Conservation (phyloP, 495 filamentous ascomycete genomes). For the Lichina pygmaea region DNA sequence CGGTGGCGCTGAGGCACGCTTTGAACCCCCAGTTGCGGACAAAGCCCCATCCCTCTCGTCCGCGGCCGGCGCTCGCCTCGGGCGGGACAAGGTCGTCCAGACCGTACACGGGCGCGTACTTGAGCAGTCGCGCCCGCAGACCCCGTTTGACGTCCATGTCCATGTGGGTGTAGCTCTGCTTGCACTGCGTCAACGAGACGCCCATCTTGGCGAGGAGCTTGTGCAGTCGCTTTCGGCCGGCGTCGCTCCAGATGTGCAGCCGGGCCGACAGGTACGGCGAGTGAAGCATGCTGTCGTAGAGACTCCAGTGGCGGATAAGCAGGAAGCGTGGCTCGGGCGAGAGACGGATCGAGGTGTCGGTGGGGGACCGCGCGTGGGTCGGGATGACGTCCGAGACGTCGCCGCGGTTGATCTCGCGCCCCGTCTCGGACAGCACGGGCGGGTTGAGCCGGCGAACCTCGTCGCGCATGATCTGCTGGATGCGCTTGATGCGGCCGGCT, state of each 20-base stretch:
- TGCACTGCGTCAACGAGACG: conserved; percentile 75
- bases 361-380: conserved; percentile 64
- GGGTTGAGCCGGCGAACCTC: conserved; percentile 90
- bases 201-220: conserved; percentile 97
- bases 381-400: conserved; percentile 57
- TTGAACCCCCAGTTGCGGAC: conserved; percentile 96
- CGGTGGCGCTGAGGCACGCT: conserved; percentile 70
- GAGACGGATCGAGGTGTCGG: conserved; percentile 73
- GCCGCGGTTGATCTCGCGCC: conserved; percentile 19
- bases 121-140: conserved; percentile 58
- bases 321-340: conserved; percentile 89
- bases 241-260: conserved; percentile 83
- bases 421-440: conserved; percentile 32
- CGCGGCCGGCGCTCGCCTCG: conserved; percentile 23
- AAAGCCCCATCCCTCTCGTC: conserved; percentile 82
- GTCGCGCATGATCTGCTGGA: conserved; percentile 64
- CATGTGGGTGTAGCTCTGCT: conserved; percentile 92
- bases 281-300: conserved; percentile 97
- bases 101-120: conserved; percentile 73
- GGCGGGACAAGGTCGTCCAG: conserved; percentile 73
- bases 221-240: conserved; percentile 69
- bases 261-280: conserved; percentile 83
- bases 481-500: conserved; percentile 36
- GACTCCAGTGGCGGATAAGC: conserved; percentile 81
- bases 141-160: conserved; percentile 89